Conservation (phyloP, 2,329 filamentous ascomycete genomes). For the Diplodia corticola region DNA sequence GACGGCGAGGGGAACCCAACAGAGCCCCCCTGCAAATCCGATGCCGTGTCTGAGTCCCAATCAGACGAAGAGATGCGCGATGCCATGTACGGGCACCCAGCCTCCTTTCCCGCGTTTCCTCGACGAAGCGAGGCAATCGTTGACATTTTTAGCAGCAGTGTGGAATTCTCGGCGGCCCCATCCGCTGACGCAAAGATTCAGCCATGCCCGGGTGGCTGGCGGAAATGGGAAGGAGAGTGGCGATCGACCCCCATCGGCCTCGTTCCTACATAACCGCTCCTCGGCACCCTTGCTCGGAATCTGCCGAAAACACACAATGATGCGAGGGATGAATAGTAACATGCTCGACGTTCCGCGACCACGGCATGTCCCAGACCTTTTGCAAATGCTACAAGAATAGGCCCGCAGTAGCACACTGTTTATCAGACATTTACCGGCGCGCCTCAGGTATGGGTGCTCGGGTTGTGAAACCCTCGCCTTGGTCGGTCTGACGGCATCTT, state of each 20-base stretch:
- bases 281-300: neutral
- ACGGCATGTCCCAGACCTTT: neutral
- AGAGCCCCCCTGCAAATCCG: neutral
- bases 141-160: constrained; percentile 12
- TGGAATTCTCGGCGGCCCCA: neutral
- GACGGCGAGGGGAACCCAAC: neutral
- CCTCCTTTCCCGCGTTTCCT: constrained; percentile 23
- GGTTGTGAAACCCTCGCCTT: constrained; percentile 9
- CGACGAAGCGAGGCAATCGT: neutral
- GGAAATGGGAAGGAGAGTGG: constrained; percentile 37
- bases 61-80: constrained; percentile 18
- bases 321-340: neutral
- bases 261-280: constrained; percentile 25
- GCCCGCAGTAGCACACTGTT: neutral
- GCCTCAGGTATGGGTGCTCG: neutral
- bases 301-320: constrained; percentile 3
- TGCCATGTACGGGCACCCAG: constrained; percentile 14
- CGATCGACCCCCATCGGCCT: constrained; percentile 35
- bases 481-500: neutral
- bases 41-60: neutral
- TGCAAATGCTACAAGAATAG: neutral
- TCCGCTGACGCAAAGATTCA: neutral
- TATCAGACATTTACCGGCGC: neutral
- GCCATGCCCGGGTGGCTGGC: constrained; percentile 28
- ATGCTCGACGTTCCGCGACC: neutral